Evolutionary conservation across 2,329 filamentous ascomycete species (phyloP), one percentile per base, ranked within the genome.

Genomic region (Botrytis byssoidea): DNA sequence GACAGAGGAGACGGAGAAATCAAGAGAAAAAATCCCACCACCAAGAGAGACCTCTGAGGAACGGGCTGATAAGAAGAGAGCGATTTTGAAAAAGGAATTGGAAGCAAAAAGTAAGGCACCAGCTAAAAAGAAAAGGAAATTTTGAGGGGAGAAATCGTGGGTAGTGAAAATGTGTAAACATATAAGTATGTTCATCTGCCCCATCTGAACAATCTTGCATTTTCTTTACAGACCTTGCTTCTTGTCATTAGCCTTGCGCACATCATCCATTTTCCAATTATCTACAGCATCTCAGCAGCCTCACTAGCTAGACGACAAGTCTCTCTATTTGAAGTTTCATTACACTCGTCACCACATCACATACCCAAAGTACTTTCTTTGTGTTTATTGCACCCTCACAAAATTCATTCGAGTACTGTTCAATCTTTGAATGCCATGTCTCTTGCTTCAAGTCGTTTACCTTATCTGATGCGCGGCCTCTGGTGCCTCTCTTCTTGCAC

Each of bases 51-150:
- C 79, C n/a, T 78, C 76, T 25, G 42, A 75, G 55, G 80, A 81
- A 71, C 77, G 78, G 48, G 80, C 80, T 25, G 74, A 81, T 74
- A 77, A 74, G 70, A 82, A 80, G 70, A 76, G 80, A 42, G 74
- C 70, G 37, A 66, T 75, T 72, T 66, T 81, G 73, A 79, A 79
- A 67, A 77, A 74, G 70, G 77, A 81, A 67, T 75, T 82, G 74
- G 81, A 80, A 69, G 77, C 75, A 72, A 81, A 82, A 70, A 76
- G 77, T 16, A 79, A 77, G 64, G 77, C 75, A 22, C 79, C 80
- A 22, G 76, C 73, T 20, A 81, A 79, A 72, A 82, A 82, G 75
- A 82, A 81, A 74, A 76, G 79, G 74, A 81, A 79, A 57, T 82
- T 82, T 74, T 82, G 71, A 78, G 40, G 29, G 60, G 25, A 32